Evolutionary conservation across 2,329 filamentous ascomycete species (phyloP).

Genomic region (Penicillium corylophilum): DNA sequence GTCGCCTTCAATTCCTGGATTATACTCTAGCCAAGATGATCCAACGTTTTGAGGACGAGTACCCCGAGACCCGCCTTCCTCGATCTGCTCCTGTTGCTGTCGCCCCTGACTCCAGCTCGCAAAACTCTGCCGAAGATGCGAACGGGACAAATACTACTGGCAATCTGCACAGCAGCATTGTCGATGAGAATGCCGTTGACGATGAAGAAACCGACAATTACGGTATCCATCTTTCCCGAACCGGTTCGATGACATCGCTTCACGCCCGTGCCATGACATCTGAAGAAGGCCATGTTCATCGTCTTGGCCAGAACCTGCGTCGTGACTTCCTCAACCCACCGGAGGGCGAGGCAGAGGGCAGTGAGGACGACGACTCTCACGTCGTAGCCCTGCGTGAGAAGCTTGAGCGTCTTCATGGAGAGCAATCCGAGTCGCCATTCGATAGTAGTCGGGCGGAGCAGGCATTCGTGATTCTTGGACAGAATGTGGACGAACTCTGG

Average conservation of each 20-base stretch:
- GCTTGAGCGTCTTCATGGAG: conserved; percentile 44
- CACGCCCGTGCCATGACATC: conserved; percentile 63
- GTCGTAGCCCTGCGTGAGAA: conserved; percentile 47
- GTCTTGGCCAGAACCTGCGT: conserved; percentile 65
- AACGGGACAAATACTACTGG: conserved; percentile 33
- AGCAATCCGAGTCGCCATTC: conserved; percentile 43
- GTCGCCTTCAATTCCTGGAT: conserved; percentile 84
- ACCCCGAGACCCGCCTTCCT: conserved; percentile 74
- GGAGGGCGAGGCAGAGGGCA: conserved; percentile 39
- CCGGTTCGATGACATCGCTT: conserved; percentile 66
- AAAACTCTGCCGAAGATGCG: conserved; percentile 35
- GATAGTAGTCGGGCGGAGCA: conserved; percentile 40
- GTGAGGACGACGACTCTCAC: conserved; percentile 41
- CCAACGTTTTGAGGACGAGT: conserved; percentile 92
- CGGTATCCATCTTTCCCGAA: conserved; percentile 54
- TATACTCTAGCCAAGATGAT: conserved; percentile 88
- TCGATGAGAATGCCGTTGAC: conserved; percentile 35
- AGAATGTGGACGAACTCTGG: conserved; percentile 48
- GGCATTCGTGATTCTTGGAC: conserved; percentile 44
- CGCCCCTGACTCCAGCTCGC: conserved; percentile 31
- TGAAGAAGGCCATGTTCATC: conserved; percentile 70
- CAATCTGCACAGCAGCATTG: conserved; percentile 25
- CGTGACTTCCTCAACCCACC: conserved; percentile 60
- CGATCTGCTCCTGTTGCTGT: conserved; percentile 15
- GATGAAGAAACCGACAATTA: conserved; percentile 45